Percentiles rank a stretch among this genome's conserved stretches.
phyloP scores from a whole-genome alignment of 73 alveolate species.

The Uronychia setigera region DNA sequence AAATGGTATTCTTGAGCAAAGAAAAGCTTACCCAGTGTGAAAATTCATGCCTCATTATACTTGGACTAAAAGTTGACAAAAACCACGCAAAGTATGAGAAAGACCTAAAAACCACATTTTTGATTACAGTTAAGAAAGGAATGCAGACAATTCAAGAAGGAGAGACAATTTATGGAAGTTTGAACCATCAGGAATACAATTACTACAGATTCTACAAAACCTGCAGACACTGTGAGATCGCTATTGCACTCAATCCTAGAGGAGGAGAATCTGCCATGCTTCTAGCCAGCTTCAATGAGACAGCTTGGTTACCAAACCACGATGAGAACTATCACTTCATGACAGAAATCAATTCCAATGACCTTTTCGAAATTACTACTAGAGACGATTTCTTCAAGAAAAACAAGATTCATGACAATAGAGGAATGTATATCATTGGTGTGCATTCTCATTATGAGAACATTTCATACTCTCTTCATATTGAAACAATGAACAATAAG shows the following conservation, averaged over 20 bases:
- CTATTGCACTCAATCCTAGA: not conserved
- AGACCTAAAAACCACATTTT: not conserved
- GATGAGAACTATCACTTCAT: not conserved
- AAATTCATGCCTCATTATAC: not conserved
- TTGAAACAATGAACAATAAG: not conserved
- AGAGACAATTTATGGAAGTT: not conserved
- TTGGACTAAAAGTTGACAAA: not conserved
- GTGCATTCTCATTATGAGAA: not conserved
- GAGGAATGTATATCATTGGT: not conserved
- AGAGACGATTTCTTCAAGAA: not conserved
- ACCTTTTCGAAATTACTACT: not conserved
- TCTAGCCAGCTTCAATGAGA: not conserved
- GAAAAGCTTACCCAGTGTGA: not conserved
- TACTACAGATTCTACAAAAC: not conserved
- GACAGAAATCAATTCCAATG: not conserved
- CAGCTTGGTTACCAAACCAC: slow-evolving; percentile 1
- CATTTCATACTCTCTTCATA: not conserved
- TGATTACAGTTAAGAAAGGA: not conserved
- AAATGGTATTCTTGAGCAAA: not conserved
- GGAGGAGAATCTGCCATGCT: not conserved
- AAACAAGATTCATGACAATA: not conserved
- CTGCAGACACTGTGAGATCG: not conserved
- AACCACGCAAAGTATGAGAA: not conserved
- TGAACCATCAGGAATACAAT: not conserved
- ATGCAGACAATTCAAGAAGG: not conserved